Base-by-base conservation (phyloP, 169 alveolate genomes). In the Eimeria praecox region DNA sequence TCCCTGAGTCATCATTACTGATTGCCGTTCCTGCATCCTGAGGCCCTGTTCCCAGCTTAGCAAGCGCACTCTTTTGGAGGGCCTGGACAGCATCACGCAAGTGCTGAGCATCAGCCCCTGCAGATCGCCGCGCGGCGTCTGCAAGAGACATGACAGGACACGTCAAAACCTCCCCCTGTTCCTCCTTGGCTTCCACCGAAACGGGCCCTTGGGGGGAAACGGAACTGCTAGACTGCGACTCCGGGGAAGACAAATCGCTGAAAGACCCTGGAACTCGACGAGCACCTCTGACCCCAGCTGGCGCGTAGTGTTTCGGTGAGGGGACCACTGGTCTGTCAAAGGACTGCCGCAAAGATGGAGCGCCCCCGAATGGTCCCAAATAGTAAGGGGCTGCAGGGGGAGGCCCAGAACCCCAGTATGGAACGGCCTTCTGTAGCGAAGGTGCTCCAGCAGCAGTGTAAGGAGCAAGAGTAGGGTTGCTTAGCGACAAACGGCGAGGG, bases 61-160 rank as follows among this genome's bases (percentile, higher is more conserved):
- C 93, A 35, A 54, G 82, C 0, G 93, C 93, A 62, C 93, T 86
- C 27, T 86, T 86, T 24, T 86, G 93, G n/a, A 86, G 64, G 59
- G 93, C 93, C 93, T 86, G 75, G 24, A 86, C 93, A 10, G 93
- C 93, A 86, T 86, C 93, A 44, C 93, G 66, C 46, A 86, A 82
- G 93, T 86, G 93, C 80, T 86, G 93, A 14, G 93, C 93, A n/a
- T 86, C 93, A 33, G 93, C 93, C 77, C 93, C 78, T 46, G 93
- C 93, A n/a, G 93, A 86, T 40, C 93, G 93, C 16, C 78, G 66
- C 2, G 93, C 80, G 18, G 93, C 93, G 24, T 86, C 93, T 1
- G 93, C 93, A 35, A 86, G 93, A 33, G 64, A 86, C 93, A 86
- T 86, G 44, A 62, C 93, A 2, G 82, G 82, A 40, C 93, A 54